Conservation (phyloP, 2,329 filamentous ascomycete genomes). For the Claviceps digitariae region DNA sequence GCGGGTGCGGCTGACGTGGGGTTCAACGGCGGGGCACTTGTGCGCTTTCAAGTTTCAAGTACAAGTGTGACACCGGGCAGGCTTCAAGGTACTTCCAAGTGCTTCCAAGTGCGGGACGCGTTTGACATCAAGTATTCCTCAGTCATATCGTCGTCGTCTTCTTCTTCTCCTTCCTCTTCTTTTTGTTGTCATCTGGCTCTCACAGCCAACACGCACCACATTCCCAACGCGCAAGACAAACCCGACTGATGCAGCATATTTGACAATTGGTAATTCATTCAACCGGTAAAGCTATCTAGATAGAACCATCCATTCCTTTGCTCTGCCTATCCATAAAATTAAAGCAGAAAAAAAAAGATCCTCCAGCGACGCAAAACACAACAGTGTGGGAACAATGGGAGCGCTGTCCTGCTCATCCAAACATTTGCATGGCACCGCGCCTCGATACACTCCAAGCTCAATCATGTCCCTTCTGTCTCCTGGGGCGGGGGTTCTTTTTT, state of each 20-base stretch:
- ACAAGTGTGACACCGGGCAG: neutral
- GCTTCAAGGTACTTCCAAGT: neutral
- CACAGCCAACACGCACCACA: neutral
- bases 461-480: conserved; percentile 10
- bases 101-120: neutral
- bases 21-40: neutral
- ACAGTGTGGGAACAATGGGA: neutral
- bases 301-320: conserved; percentile 1
- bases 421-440: neutral
- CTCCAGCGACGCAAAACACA: neutral
- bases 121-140: neutral
- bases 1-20: neutral
- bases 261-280: neutral
- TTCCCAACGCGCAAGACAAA: neutral
- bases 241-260: neutral
- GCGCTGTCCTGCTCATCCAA: neutral
- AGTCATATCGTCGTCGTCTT: neutral
- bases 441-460: neutral
- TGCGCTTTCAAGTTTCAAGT: neutral
- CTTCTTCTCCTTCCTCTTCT: neutral
- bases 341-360: neutral
- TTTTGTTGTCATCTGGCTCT: neutral
- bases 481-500: neutral
- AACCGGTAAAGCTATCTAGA: conserved; percentile 3
- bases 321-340: neutral